Percentiles rank a stretch among this genome's conserved stretches.
These are phyloP conservation scores for Tolypocladium pustulatum DNA, from an alignment of 2,329 filamentous ascomycete genomes.

Conservation along the genomic window DNA sequence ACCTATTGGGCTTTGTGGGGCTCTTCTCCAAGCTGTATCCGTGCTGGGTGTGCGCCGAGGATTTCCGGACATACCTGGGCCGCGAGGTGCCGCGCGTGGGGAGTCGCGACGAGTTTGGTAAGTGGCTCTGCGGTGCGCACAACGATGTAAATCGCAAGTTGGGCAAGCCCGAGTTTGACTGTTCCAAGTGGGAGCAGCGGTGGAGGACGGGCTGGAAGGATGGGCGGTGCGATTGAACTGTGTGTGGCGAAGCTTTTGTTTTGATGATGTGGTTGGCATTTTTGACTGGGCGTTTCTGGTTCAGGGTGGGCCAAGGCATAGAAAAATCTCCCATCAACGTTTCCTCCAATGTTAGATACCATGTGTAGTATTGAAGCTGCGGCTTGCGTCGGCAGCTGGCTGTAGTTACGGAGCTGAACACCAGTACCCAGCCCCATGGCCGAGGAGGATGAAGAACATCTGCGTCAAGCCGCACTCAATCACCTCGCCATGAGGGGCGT, in stretches of 20 bases:
- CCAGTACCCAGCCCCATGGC: background rate
- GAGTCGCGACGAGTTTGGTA: slow-evolving; percentile 60
- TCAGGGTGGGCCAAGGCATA: background rate
- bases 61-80: slow-evolving; percentile 75
- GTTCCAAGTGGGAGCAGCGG: slow-evolving; percentile 79
- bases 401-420: background rate
- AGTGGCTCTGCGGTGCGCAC: slow-evolving; percentile 77
- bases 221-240: slow-evolving; percentile 44
- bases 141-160: slow-evolving; percentile 84
- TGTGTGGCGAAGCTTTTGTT: background rate
- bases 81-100: slow-evolving; percentile 53
- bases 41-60: slow-evolving; percentile 90
- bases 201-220: slow-evolving; percentile 87
- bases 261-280: background rate
- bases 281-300: background rate
- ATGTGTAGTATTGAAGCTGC: background rate
- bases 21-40: slow-evolving; percentile 84
- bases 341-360: background rate
- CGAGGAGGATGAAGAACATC: background rate
- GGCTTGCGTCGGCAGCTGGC: background rate
- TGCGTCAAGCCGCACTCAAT: background rate
- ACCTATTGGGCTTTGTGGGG: slow-evolving; percentile 67
- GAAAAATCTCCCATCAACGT: background rate
- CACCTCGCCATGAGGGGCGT: background rate
- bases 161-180: slow-evolving; percentile 88